Percentiles rank a stretch among this genome's conserved stretches.
Evolutionary conservation across 192 early-diverging fungal genomes (phyloP).

Genomic region (Podila epigama): DNA sequence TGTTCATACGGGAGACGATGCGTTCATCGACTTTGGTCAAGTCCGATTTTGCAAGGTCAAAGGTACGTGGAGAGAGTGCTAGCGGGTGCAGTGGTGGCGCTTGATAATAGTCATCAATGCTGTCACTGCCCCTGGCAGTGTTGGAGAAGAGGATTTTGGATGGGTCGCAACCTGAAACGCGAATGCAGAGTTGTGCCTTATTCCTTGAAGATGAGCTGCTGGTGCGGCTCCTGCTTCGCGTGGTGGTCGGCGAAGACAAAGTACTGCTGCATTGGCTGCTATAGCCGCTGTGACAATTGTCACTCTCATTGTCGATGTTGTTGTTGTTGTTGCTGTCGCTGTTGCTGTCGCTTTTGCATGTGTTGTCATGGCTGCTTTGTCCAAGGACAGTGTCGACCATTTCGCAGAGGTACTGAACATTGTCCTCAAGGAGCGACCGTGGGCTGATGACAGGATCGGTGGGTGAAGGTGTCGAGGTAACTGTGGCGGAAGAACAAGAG

Average conservation of each 20-base stretch:
- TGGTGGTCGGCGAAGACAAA: neutral
- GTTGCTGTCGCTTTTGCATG: neutral
- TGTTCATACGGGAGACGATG: slow-evolving; percentile 16
- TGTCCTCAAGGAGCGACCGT: slow-evolving; percentile 14
- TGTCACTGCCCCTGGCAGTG: neutral
- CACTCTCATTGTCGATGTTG: slow-evolving; percentile 12
- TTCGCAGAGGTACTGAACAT: slow-evolving; percentile 29
- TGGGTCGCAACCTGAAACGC: neutral
- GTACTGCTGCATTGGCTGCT: neutral
- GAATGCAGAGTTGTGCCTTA: neutral
- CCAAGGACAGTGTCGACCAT: slow-evolving; percentile 33
- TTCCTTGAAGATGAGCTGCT: neutral
- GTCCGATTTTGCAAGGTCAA: slow-evolving; percentile 4
- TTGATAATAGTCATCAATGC: neutral
- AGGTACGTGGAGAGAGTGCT: slow-evolving; percentile 18
- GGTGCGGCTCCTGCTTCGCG: neutral
- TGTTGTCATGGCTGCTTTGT: neutral
- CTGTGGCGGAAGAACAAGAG: neutral
- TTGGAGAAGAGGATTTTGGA: neutral
- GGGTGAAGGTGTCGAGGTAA: neutral
- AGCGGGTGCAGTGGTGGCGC: neutral
- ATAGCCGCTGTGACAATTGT: neutral
- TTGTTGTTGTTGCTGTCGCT: neutral
- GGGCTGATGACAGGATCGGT: neutral
- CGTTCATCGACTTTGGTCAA: slow-evolving; percentile 13